Evolutionary conservation across 371 early-diverging fungal species (phyloP).

Genomic region (Parasitella parasitica): DNA sequence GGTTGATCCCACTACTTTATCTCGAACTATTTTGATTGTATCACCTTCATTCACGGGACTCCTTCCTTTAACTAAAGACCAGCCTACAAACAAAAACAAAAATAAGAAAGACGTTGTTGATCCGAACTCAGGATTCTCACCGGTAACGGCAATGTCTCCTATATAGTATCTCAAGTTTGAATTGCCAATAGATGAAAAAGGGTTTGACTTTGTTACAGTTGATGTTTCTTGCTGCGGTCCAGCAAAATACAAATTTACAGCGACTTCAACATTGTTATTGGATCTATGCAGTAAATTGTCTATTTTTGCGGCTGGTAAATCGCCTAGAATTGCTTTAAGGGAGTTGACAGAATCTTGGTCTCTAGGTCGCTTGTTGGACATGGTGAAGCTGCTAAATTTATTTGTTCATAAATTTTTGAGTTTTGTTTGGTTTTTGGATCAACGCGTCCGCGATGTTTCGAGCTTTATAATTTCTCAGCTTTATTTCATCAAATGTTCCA

Average conservation of each 20-base stretch:
- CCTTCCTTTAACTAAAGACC: constrained; percentile 32
- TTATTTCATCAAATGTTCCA: too few species aligned
- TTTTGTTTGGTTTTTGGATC: not conserved
- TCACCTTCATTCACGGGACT: constrained; percentile 37
- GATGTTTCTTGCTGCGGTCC: not conserved
- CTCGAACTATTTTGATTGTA: constrained; percentile 23
- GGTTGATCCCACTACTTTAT: constrained; percentile 14
- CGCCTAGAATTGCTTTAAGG: constrained; percentile 13
- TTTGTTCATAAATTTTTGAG: not conserved
- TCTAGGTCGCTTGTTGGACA: constrained; percentile 18
- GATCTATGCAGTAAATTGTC: constrained; percentile 13
- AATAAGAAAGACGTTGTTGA: not conserved
- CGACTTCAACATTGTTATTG: constrained; percentile 23
- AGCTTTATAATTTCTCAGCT: not conserved
- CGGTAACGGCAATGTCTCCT: constrained; percentile 37
- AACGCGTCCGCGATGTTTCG: constrained; percentile 1
- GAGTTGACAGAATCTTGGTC: constrained; percentile 12
- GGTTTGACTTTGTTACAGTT: not conserved
- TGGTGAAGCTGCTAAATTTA: not conserved
- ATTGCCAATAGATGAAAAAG: not conserved
- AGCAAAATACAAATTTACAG: constrained; percentile 23
- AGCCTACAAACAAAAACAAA: constrained; percentile 17
- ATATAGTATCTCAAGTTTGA: constrained; percentile 22
- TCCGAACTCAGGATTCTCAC: not conserved
- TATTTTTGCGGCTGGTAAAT: not conserved